Percentiles rank a stretch among this genome's conserved stretches.
phyloP scores from a whole-genome alignment of 163 green algal species.

The Scenedesmus sp. region DNA sequence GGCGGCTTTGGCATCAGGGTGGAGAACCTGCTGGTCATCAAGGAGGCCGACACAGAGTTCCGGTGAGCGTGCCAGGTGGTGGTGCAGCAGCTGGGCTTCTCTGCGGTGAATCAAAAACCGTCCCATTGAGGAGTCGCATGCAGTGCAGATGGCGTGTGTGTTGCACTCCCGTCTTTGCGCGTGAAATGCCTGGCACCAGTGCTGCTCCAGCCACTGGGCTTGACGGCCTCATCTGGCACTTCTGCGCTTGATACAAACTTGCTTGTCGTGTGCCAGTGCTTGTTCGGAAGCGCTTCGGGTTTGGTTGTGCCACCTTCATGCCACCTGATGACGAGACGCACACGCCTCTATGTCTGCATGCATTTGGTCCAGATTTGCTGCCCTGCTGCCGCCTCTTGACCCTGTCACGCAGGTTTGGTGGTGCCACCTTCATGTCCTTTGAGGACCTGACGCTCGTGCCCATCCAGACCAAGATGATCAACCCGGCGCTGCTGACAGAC shows the following conservation, averaged over 20 bases:
- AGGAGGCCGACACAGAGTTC: conserved; percentile 83
- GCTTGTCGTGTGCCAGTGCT: too few relatives aligned
- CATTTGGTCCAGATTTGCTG: conserved; percentile 84
- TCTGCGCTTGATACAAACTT: too few relatives aligned
- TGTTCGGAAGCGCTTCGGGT: too few relatives aligned
- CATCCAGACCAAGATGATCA: conserved; percentile 95
- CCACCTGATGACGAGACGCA: conserved; percentile 89
- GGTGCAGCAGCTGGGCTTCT: too few relatives aligned
- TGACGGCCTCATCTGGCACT: too few relatives aligned
- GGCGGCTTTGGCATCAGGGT: conserved; percentile 96
- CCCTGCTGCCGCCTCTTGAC: neutral
- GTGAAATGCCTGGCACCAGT: too few relatives aligned
- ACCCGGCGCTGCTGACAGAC: conserved; percentile 74
- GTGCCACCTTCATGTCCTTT: conserved; percentile 87
- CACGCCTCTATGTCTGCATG: conserved; percentile 91
- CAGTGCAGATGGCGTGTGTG: too few relatives aligned
- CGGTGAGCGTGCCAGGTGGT: conserved; percentile 42
- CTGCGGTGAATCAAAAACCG: too few relatives aligned
- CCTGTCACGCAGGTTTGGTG: conserved; percentile 78
- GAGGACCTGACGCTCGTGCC: conserved; percentile 91
- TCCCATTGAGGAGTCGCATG: too few relatives aligned
- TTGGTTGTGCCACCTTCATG: conserved; percentile 80
- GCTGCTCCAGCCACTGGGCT: too few relatives aligned
- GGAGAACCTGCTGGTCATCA: conserved; percentile 94
- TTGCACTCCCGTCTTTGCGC: too few relatives aligned